Percentiles rank a stretch among this genome's conserved stretches.
phyloP scores from a whole-genome alignment of 768 basidiomycete species.

The Mycena belliarum region DNA sequence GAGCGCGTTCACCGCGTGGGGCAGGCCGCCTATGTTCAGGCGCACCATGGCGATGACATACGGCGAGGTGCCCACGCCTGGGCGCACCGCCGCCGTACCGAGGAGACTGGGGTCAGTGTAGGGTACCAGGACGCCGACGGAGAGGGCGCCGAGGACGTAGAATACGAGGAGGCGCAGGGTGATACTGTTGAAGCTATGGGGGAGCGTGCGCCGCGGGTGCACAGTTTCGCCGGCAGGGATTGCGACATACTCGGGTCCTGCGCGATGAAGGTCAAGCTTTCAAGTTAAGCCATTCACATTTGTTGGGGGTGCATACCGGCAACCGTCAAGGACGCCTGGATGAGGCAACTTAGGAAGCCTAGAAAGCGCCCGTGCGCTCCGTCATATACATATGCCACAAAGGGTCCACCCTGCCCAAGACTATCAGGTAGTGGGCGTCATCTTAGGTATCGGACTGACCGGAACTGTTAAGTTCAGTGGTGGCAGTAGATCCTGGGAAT shows the following conservation, averaged over 20 bases:
- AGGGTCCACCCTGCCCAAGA: slow-evolving; percentile 44
- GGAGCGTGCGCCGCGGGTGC: slow-evolving; percentile 69
- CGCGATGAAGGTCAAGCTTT: too few relatives aligned
- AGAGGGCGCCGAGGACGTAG: slow-evolving; percentile 70
- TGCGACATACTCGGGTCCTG: slow-evolving; percentile 46
- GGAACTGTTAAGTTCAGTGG: slow-evolving; percentile 42
- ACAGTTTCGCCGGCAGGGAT: slow-evolving; percentile 73
- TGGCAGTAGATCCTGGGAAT: not conserved
- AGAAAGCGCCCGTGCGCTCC: slow-evolving; percentile 59
- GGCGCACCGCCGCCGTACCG: slow-evolving; percentile 54
- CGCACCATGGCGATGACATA: slow-evolving; percentile 83
- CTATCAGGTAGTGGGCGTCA: not conserved
- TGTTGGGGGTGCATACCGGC: slow-evolving; percentile 32
- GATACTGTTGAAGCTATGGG: slow-evolving; percentile 67
- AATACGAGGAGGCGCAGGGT: slow-evolving; percentile 77
- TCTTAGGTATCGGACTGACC: not conserved
- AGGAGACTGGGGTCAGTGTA: slow-evolving; percentile 64
- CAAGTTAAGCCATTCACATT: too few relatives aligned
- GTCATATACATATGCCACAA: slow-evolving; percentile 53
- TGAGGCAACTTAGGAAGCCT: slow-evolving; percentile 62
- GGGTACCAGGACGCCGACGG: slow-evolving; percentile 77
- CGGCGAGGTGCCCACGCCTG: slow-evolving; percentile 65
- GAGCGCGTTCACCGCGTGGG: slow-evolving; percentile 70
- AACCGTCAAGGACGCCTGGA: slow-evolving; percentile 60
- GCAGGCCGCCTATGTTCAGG: slow-evolving; percentile 62